Conservation (phyloP, 78 protist genomes). For the Polysphondylium violaceum region DNA sequence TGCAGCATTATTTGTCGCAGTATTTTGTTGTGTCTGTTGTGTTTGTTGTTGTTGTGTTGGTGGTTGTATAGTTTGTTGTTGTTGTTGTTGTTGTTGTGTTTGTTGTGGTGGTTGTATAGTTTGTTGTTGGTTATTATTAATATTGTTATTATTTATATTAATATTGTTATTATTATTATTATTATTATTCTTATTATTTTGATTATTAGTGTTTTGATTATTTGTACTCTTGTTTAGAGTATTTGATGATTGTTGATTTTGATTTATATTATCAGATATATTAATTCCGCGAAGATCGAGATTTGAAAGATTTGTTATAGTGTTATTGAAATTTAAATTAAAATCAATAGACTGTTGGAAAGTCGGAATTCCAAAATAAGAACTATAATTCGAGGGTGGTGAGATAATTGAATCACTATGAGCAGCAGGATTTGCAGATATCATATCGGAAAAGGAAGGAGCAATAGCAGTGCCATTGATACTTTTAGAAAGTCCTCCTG, state of each 20-base stretch:
- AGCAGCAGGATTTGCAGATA: background rate
- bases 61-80: background rate
- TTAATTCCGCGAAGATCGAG: constrained; percentile 28
- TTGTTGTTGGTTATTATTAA: background rate
- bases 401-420: constrained; percentile 1
- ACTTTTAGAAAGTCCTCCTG: constrained; percentile 9
- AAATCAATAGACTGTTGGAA: constrained; percentile 22
- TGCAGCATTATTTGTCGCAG: too few relatives aligned
- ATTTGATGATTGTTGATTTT: constrained; percentile 17
- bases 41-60: constrained; percentile 4
- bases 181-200: background rate
- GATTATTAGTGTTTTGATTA: background rate
- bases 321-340: constrained; percentile 8
- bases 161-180: background rate
- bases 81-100: background rate
- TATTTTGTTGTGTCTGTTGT: background rate
- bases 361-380: constrained; percentile 34
- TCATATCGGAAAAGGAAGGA: too few relatives aligned
- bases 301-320: constrained; percentile 6
- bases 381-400: constrained; percentile 16
- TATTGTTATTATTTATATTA: background rate
- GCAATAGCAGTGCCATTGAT: background rate
- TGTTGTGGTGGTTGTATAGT: background rate
- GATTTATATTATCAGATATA: constrained; percentile 4
- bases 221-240: background rate